Evolutionary conservation across 2,329 filamentous ascomycete species (phyloP), one percentile per base, ranked within the genome.

Genomic region (Tolypocladium inflatum): DNA sequence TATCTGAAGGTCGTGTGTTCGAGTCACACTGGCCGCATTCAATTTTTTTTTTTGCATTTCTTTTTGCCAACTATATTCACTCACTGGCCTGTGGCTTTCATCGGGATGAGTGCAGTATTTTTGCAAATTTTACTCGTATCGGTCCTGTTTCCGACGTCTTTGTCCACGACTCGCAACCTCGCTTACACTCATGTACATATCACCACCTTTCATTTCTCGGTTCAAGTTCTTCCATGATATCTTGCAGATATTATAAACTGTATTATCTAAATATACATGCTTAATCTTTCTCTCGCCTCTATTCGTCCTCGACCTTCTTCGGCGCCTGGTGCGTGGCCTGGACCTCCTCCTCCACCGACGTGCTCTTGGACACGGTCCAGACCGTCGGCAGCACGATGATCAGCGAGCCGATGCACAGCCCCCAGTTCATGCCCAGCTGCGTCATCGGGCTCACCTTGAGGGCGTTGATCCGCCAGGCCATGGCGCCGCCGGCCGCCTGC

Each of bases 401-500:
- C 30, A 79, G 62, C 0, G 74, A 68, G 2, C 73, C 76, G 56
- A 78, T 77, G 57, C 72, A 77, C 17, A 78, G 63, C 1, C 74
- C 74, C 76, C 76, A 78, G 58, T 77, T 70, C 71, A 77, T 76
- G 3, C 68, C 75, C 52, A 78, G 68, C 65, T 78, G 75, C 1
- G 69, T 70, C 70, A 74, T 76, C 5, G 70, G 63, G 15, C 68
- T 65, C 19, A 67, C 67, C 1, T 64, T 59, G 42, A 73, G 56
- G 0, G 75, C 74, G 58, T 76, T 75, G 37, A 78, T 65, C 10
- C 75, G 68, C 75, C 75, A 79, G 1, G 75, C 74, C 71, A 79
- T 76, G 6, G 76, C 76, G 21, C 73, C 74, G 4, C 76, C 76
- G 0, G 70, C 66, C 0, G 71, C 67, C 62, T 78, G 75, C 58